Base-by-base conservation (phyloP, 2,329 filamentous ascomycete genomes). In the Pseudofabraea citricarpa region DNA sequence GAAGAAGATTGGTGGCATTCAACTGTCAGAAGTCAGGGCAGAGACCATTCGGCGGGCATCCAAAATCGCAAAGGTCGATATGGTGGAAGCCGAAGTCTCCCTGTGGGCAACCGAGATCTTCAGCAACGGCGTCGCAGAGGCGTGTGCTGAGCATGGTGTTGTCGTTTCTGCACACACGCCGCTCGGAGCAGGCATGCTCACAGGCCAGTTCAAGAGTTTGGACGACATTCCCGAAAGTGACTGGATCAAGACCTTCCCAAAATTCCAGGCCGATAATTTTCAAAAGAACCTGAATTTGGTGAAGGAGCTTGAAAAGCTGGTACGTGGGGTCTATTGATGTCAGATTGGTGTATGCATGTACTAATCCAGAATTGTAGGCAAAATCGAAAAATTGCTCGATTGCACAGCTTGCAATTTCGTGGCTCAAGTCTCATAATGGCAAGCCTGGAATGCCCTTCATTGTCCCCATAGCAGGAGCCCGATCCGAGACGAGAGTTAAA, bases 151-250 rank as follows among this genome's bases (percentile, higher is more conserved):
- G 58, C 44, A 50, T 13, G 67, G 70, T 37, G 87, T 90, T 46
- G 79, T 83, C 0, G 66, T 90, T 32, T 61, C 86, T 9, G 83
- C 81, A 6, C 47, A 56, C 63, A 82, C 80, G 23, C 85, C 86
- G 1, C 68, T 89, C 0, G 81, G 83, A 4, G 67, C 74, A 12
- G 77, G 77, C 0, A 73, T 81, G 65, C 58, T 81, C 45, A 73
- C 74, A 0, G 74, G 74, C 1, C 58, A 71, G 49, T 64, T 76
- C 54, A 71, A 69, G 56, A 66, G 58, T 3, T 46, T 57, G 0
- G 67, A 72, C 1, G 81, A 86, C 54, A 62, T 86, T 16, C 70
- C 71, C 2, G 62, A 73, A 31, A 66, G 68, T 35, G 74, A 77
- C 56, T 55, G 43, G 47, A 79, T 81, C 4, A 72, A 79, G 10